Evolutionary conservation across 2,329 filamentous ascomycete species (phyloP).

Genomic region (Paraconiothyrium sp.): DNA sequence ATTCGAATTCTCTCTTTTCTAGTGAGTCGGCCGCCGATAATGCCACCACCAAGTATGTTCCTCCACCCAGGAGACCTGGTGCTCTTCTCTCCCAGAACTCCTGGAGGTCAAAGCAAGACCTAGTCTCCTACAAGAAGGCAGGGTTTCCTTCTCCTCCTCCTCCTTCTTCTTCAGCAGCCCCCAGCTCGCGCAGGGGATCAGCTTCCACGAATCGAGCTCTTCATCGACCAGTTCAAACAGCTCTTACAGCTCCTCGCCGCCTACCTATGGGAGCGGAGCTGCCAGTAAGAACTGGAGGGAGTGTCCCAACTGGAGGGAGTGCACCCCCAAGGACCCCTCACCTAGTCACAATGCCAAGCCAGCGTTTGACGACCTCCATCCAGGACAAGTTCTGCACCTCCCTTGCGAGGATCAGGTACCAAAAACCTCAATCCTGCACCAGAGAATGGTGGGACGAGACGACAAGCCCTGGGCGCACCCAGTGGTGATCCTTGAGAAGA

Average conservation of each 20-base stretch:
- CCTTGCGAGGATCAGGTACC: neutral
- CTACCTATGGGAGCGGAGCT: neutral
- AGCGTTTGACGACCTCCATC: neutral
- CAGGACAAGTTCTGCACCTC: conserved; percentile 11
- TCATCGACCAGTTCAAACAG: neutral
- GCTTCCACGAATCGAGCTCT: neutral
- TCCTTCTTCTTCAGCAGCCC: neutral
- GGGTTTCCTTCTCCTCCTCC: neutral
- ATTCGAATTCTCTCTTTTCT: too few species aligned
- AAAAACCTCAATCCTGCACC: neutral
- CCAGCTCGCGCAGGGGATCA: neutral
- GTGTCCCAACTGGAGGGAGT: neutral
- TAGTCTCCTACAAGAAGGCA: too few species aligned
- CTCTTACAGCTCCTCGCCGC: neutral
- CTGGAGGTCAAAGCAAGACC: neutral
- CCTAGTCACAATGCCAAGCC: neutral
- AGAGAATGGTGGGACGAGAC: neutral
- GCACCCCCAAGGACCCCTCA: neutral
- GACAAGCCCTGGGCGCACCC: conserved; percentile 13
- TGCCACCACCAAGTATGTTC: too few species aligned
- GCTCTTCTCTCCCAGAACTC: neutral
- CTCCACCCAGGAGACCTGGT: too few species aligned
- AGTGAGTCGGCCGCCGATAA: neutral
- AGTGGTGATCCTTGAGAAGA: conserved; percentile 12
- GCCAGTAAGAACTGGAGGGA: neutral